Evolutionary conservation across 2,329 filamentous ascomycete genomes (phyloP).

Genomic region (Pestalotiopsis sp.): DNA sequence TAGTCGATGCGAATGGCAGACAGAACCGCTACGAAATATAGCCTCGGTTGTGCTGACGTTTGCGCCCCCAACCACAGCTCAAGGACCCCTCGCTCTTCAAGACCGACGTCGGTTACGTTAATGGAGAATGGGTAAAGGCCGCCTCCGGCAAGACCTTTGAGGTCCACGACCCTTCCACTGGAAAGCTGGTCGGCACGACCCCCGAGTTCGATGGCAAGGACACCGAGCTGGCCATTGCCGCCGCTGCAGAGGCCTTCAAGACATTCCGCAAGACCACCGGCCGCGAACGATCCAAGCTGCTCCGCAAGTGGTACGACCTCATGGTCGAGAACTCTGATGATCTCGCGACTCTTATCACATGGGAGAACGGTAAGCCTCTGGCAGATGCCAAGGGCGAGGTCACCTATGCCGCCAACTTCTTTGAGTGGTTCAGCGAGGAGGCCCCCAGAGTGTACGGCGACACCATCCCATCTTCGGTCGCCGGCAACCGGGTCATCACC

Average conservation of each 20-base stretch:
- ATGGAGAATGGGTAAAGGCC: constrained; percentile 88
- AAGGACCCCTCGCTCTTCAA: constrained; percentile 83
- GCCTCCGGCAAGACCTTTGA: constrained; percentile 90
- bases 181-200: constrained; percentile 76
- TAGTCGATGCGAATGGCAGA: background rate
- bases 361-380: constrained; percentile 87
- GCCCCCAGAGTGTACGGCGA: constrained; percentile 74
- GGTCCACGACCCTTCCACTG: constrained; percentile 82
- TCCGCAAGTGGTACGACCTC: constrained; percentile 81
- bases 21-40: background rate
- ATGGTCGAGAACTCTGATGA: constrained; percentile 80
- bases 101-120: constrained; percentile 79
- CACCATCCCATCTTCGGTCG: constrained; percentile 69
- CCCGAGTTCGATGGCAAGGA: constrained; percentile 84
- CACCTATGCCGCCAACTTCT: constrained; percentile 72
- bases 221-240: constrained; percentile 77
- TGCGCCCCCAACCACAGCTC: constrained; percentile 49
- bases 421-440: constrained; percentile 83
- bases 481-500: constrained; percentile 75
- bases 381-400: constrained; percentile 75
- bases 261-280: constrained; percentile 72
- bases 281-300: constrained; percentile 71
- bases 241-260: constrained; percentile 76
- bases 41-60: constrained; percentile 9
- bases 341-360: constrained; percentile 79